phyloP scores from a whole-genome alignment of 2,329 filamentous ascomycete species.

The Trichoderma brevicompactum region DNA sequence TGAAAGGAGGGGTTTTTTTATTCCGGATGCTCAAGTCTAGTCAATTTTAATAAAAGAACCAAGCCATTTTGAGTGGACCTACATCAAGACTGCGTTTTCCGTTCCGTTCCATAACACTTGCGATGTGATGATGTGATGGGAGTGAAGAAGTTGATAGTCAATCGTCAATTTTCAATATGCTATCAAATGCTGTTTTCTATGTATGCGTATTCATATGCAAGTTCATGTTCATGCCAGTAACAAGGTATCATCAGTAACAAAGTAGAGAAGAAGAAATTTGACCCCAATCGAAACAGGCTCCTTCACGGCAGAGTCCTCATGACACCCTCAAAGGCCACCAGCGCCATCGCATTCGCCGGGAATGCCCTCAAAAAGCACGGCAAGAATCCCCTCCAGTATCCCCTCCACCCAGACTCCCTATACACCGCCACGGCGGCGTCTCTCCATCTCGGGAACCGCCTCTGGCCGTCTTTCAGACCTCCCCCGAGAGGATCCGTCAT shows the following conservation, averaged over 20 bases:
- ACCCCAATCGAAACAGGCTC: neutral
- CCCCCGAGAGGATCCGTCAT: conserved; percentile 93
- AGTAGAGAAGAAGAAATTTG: neutral
- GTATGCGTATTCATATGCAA: neutral
- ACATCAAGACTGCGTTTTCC: neutral
- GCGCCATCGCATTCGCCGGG: conserved; percentile 90
- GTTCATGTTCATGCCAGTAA: neutral
- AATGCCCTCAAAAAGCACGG: conserved; percentile 94
- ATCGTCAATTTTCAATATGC: neutral
- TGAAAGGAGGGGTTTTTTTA: neutral
- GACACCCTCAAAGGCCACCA: conserved; percentile 91
- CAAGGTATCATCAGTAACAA: conserved; percentile 16
- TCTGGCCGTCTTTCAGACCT: conserved; percentile 66
- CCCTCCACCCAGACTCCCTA: conserved; percentile 72
- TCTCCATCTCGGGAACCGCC: conserved; percentile 74
- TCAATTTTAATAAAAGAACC: conserved; percentile 36
- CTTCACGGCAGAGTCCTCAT: conserved; percentile 68
- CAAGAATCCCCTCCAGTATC: conserved; percentile 91
- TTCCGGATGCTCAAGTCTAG: conserved; percentile 3
- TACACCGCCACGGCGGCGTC: conserved; percentile 80
- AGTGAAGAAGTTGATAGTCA: neutral
- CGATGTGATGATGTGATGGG: neutral
- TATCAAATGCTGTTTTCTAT: neutral
- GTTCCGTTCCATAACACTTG: neutral
- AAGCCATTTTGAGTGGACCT: conserved; percentile 35